phyloP scores from a whole-genome alignment of 2,329 filamentous ascomycete genomes.

The Incumbomyces delicatus region DNA sequence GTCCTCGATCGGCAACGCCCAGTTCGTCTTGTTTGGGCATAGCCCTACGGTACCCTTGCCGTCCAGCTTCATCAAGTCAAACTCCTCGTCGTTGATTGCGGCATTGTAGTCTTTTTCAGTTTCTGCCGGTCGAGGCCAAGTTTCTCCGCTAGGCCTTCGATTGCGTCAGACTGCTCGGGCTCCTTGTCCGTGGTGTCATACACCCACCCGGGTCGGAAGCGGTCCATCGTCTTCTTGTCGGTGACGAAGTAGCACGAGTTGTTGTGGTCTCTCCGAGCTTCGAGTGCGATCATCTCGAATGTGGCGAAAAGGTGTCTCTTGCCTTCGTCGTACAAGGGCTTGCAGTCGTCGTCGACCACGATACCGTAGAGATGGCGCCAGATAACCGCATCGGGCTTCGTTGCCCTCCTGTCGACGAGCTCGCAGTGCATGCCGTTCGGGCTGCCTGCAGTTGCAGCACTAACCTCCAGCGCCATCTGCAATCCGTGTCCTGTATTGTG shows the following conservation, averaged over 20 bases:
- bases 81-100: conserved; percentile 29
- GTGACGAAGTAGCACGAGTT: conserved; percentile 34
- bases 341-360: conserved; percentile 22
- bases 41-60: conserved; percentile 31
- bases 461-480: conserved; percentile 33
- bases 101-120: conserved; percentile 33
- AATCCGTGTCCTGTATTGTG: conserved; percentile 33
- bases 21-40: conserved; percentile 31
- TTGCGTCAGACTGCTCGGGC: conserved; percentile 31
- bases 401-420: conserved; percentile 32
- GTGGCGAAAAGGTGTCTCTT: conserved; percentile 34
- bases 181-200: conserved; percentile 35
- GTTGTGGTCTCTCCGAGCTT: conserved; percentile 33
- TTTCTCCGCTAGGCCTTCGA: conserved; percentile 30
- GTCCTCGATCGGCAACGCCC: conserved; percentile 27
- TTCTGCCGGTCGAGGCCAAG: conserved; percentile 28
- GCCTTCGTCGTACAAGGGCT: conserved; percentile 32
- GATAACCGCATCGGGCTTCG: conserved; percentile 32
- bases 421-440: conserved; percentile 37
- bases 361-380: conserved; percentile 32
- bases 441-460: conserved; percentile 31
- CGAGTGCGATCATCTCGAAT: conserved; percentile 34
- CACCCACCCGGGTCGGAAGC: conserved; percentile 34
- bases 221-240: conserved; percentile 32
- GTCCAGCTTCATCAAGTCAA: conserved; percentile 34